A percentile compares a stretch with the other conserved stretches of the same genome.
phyloP scores from a whole-genome alignment of 2,329 filamentous ascomycete genomes.

The Arthrobotrys entomopaga region DNA sequence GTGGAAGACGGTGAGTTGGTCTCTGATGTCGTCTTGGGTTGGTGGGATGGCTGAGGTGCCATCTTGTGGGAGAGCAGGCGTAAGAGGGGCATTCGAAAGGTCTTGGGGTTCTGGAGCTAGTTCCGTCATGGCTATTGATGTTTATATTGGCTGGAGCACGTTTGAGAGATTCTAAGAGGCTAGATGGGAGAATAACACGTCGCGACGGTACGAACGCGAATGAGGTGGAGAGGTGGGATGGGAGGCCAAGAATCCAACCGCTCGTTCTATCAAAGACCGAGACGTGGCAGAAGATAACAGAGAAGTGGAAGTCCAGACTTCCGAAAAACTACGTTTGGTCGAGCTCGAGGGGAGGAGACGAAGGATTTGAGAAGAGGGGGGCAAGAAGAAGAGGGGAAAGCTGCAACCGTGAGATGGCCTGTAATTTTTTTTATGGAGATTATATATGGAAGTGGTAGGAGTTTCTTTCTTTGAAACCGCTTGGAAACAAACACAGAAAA shows the following conservation, averaged over 20 bases:
- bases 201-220: background rate
- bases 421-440: constrained; percentile 29
- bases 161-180: background rate
- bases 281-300: constrained; percentile 34
- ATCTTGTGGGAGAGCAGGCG: constrained; percentile 51
- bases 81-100: constrained; percentile 52
- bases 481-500: constrained; percentile 52
- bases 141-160: constrained; percentile 1
- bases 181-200: background rate
- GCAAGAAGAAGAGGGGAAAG: constrained; percentile 8
- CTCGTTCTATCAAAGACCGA: constrained; percentile 55
- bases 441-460: constrained; percentile 50
- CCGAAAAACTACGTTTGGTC: constrained; percentile 14
- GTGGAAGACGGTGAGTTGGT: constrained; percentile 93
- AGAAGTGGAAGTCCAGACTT: constrained; percentile 51
- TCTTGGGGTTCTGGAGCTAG: constrained; percentile 48
- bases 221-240: constrained; percentile 14
- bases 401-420: constrained; percentile 11
- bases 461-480: constrained; percentile 45
- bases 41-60: constrained; percentile 50
- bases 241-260: constrained; percentile 39
- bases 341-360: constrained; percentile 22
- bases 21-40: constrained; percentile 65
- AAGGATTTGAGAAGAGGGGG: background rate
- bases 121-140: constrained; percentile 34